phyloP scores from a whole-genome alignment of 345 rosid species.

The Salix brachista region DNA sequence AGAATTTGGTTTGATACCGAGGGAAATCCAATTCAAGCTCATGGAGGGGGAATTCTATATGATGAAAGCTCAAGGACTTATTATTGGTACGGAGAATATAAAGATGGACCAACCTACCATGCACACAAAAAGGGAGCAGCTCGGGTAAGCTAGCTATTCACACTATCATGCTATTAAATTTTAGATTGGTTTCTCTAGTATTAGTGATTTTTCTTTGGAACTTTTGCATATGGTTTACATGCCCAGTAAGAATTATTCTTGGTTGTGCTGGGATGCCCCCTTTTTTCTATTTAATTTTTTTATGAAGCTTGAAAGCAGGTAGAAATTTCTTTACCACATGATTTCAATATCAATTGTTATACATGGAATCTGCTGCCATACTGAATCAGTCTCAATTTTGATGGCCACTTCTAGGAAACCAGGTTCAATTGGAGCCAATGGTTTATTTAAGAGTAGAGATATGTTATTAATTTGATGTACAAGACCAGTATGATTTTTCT shows the following conservation, averaged over 20 bases:
- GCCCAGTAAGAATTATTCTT: neutral
- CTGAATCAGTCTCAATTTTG: neutral
- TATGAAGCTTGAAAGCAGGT: neutral
- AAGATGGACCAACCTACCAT: slow-evolving; percentile 88
- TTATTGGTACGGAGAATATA: slow-evolving; percentile 93
- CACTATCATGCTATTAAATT: slow-evolving; percentile 4
- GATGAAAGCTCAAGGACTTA: slow-evolving; percentile 56
- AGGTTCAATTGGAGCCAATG: neutral
- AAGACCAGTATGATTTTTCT: neutral
- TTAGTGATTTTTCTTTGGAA: neutral
- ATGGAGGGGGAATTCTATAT: slow-evolving; percentile 78
- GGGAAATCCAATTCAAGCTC: slow-evolving; percentile 92
- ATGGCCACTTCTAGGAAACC: neutral
- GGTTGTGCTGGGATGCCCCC: neutral
- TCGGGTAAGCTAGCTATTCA: slow-evolving; percentile 50
- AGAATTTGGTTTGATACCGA: slow-evolving; percentile 89
- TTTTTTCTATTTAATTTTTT: neutral
- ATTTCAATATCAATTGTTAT: neutral
- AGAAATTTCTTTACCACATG: neutral
- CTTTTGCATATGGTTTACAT: neutral
- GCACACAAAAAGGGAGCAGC: slow-evolving; percentile 74
- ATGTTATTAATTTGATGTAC: neutral
- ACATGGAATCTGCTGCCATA: neutral
- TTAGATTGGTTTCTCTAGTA: neutral
- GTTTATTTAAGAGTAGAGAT: neutral